These are phyloP conservation scores for Acacia acuminata DNA, from an alignment of 306 rosid genomes.

Conservation along the genomic window DNA sequence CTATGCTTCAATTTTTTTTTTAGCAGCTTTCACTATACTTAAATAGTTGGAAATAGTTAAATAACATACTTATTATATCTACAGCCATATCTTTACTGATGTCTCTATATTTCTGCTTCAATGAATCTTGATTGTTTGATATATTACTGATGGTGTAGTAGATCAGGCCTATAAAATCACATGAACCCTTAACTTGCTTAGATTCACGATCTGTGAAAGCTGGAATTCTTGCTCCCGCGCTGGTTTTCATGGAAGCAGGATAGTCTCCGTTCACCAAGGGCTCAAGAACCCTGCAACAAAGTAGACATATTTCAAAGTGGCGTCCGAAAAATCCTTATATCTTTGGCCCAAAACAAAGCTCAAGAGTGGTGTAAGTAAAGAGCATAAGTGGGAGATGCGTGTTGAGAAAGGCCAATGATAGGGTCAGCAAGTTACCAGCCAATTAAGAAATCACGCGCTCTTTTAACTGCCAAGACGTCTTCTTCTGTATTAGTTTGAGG, in stretches of 20 bases:
- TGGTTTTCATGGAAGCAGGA: constrained; percentile 58
- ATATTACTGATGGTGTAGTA: constrained; percentile 34
- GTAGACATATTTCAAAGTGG: neutral
- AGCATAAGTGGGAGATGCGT: neutral
- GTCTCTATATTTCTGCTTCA: constrained; percentile 47
- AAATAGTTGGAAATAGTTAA: neutral
- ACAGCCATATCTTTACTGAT: constrained; percentile 33
- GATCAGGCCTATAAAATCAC: constrained; percentile 63
- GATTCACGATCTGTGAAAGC: constrained; percentile 51
- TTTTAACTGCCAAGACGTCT: constrained; percentile 49
- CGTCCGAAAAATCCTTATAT: neutral
- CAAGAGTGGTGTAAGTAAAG: neutral
- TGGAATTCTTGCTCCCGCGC: constrained; percentile 60
- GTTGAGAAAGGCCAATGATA: neutral
- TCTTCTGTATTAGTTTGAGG: constrained; percentile 49
- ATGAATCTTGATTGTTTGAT: constrained; percentile 40
- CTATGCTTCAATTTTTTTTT: neutral
- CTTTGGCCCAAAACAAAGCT: neutral
- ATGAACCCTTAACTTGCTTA: constrained; percentile 57
- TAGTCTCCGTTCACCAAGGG: constrained; percentile 73
- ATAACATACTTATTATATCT: constrained; percentile 12
- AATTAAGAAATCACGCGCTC: constrained; percentile 41
- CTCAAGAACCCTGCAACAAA: constrained; percentile 58
- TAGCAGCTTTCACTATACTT: neutral
- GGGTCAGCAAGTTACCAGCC: constrained; percentile 53